phyloP scores from a whole-genome alignment of 2,329 filamentous ascomycete species.

The Canariomyces notabilis region DNA sequence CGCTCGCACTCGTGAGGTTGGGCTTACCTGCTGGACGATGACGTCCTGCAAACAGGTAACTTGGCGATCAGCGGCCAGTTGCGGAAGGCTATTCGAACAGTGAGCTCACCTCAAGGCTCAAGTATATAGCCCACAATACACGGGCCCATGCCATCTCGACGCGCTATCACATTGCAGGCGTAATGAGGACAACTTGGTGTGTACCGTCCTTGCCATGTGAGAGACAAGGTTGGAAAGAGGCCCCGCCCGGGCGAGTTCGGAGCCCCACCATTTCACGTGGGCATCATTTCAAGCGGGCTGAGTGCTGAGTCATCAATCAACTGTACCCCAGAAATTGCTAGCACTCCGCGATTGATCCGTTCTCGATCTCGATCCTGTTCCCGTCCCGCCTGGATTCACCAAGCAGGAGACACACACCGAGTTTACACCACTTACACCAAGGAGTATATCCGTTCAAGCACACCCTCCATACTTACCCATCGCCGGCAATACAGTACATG shows the following conservation, averaged over 20 bases:
- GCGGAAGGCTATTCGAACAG: not conserved
- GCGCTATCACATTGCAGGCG: not conserved
- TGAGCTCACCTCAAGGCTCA: slow-evolving; percentile 12
- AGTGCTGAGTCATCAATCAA: too few relatives aligned
- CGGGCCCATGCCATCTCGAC: slow-evolving; percentile 10
- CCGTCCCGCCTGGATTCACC: too few relatives aligned
- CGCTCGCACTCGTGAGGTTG: not conserved
- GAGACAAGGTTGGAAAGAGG: not conserved
- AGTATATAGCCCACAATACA: slow-evolving; percentile 9
- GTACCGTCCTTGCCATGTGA: not conserved
- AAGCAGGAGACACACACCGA: too few relatives aligned
- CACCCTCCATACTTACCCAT: not conserved
- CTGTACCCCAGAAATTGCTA: too few relatives aligned
- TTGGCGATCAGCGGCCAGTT: not conserved
- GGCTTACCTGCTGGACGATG: slow-evolving; percentile 20
- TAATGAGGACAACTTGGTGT: not conserved
- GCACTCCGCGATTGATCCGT: too few relatives aligned
- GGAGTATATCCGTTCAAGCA: too few relatives aligned
- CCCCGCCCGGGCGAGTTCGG: too few relatives aligned
- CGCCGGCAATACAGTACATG: not conserved
- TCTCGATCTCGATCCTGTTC: too few relatives aligned
- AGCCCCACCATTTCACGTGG: too few relatives aligned
- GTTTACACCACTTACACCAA: too few relatives aligned
- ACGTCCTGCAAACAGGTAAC: slow-evolving; percentile 16
- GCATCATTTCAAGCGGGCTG: too few relatives aligned